Evolutionary conservation across 331 rosid species (phyloP), one percentile per base, ranked within the genome.

Genomic region (Quercus tomentella): DNA sequence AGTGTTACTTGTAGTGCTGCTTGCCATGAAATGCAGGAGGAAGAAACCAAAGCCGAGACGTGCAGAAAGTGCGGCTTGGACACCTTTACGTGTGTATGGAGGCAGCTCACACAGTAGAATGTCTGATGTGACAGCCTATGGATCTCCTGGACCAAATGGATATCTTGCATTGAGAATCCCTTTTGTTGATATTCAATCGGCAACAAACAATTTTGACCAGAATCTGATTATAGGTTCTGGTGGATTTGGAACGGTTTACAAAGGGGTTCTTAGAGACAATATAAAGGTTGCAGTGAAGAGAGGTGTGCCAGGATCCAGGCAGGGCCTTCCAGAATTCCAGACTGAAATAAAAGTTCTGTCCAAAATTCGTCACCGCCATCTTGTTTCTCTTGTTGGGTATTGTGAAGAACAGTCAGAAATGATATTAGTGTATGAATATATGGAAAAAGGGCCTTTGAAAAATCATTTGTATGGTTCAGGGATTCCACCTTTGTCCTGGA

Each of bases 261-360:
- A 89, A 72, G 99, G 90, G 65, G 87, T 83, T 33, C 90, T 96
- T 49, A 81, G 83, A 85, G 95, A 96, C 85, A 91, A 89, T 63
- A 83, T 81, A 8, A 93, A 90, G 82, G 98, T 96, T 75, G 98
- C 99, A 2, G 98, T 96, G 79, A 96, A 96, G 91, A 90, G 99
- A 86, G 96, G 97, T 41, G 86, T 89, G 89, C 99, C 95, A 0
- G 99, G 99, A 56, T 96, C 99, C 54, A 85, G 99, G 84, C 98
- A 96, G 79, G 99, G 99, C 84, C 97, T 93, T 84, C 98, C 99
- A n/a, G 99, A 96, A 78, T 96, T 96, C 86, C 99, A 96, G 28
- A 86, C 97, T 15, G 98, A 96, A 84, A 96, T 96, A 67, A 76
- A 97, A 41, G 78, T 96, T 69, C 73, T 96, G 82, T 93, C 98